These are phyloP conservation scores for Candida railenensis DNA, from an alignment of 805 yeast genomes.

Conservation along the genomic window DNA sequence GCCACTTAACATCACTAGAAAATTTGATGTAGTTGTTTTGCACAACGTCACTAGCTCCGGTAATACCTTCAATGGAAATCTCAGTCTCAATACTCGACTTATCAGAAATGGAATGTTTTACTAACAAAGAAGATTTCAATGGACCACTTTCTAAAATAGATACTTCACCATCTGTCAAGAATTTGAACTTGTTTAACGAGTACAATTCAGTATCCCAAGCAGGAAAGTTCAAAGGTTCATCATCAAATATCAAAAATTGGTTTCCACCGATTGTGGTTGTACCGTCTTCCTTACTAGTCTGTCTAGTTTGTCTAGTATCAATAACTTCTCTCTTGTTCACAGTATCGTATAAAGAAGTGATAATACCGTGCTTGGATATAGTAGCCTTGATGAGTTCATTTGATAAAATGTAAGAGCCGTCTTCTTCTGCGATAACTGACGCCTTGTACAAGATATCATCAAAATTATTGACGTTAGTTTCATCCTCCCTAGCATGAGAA, in stretches of 20 bases:
- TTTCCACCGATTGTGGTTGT: slow-evolving; percentile 57
- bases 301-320: slow-evolving; percentile 53
- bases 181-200: slow-evolving; percentile 69
- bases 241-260: slow-evolving; percentile 80
- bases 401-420: slow-evolving; percentile 47
- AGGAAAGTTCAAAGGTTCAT: slow-evolving; percentile 86
- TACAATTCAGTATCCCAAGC: slow-evolving; percentile 98
- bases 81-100: slow-evolving; percentile 61
- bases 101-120: slow-evolving; percentile 58
- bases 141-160: slow-evolving; percentile 50
- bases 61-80: slow-evolving; percentile 65
- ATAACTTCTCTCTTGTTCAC: slow-evolving; percentile 61
- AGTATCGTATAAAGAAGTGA: slow-evolving; percentile 64
- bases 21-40: slow-evolving; percentile 37
- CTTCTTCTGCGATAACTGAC: slow-evolving; percentile 31
- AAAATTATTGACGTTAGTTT: slow-evolving; percentile 13
- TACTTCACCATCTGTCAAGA: slow-evolving; percentile 40
- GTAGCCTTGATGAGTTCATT: slow-evolving; percentile 63
- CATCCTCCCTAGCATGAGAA: slow-evolving; percentile 13
- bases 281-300: slow-evolving; percentile 28
- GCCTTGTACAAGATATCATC: slow-evolving; percentile 46
- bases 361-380: slow-evolving; percentile 50
- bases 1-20: slow-evolving; percentile 68
- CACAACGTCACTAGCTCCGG: slow-evolving; percentile 40
- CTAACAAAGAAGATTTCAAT: slow-evolving; percentile 60